Conservation (phyloP, 2,329 filamentous ascomycete genomes). For the Dactylellina leptospora region DNA sequence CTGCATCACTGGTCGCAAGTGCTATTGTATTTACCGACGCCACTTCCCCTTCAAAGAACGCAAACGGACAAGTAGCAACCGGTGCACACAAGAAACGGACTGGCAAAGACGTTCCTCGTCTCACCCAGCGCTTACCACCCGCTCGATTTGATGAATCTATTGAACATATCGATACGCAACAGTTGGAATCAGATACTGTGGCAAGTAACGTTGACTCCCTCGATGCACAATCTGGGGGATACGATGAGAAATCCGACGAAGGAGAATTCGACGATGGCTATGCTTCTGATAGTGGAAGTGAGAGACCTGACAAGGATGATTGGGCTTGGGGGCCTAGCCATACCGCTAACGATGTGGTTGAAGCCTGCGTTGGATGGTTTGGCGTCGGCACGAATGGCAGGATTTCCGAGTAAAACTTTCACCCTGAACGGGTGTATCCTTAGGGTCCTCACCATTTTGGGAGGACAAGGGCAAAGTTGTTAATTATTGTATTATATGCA, state of each 20-base stretch:
- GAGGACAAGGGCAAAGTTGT: background rate
- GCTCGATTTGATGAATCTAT: constrained; percentile 33
- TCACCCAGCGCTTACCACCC: constrained; percentile 26
- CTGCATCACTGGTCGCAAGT: constrained; percentile 24
- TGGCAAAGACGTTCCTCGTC: constrained; percentile 1
- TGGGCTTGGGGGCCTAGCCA: constrained; percentile 45
- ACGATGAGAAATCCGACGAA: constrained; percentile 1
- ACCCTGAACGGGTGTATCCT: background rate
- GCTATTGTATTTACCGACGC: constrained; percentile 44
- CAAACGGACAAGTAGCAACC: background rate
- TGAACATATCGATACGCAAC: constrained; percentile 12
- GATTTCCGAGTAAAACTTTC: constrained; percentile 17
- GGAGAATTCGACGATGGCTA: constrained; percentile 44
- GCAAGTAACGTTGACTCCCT: constrained; percentile 44
- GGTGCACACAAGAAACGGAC: background rate
- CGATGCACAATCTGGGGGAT: constrained; percentile 35
- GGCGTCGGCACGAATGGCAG: constrained; percentile 37
- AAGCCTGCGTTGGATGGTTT: constrained; percentile 45
- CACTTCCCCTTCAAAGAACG: background rate
- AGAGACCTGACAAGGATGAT: constrained; percentile 41
- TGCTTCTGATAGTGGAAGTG: constrained; percentile 48
- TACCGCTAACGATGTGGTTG: constrained; percentile 46
- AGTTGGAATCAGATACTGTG: constrained; percentile 15
- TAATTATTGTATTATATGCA: constrained; percentile 4
- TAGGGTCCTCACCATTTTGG: constrained; percentile 1